phyloP scores from a whole-genome alignment of 768 basidiomycete species.

The Lactarius psammicola region DNA sequence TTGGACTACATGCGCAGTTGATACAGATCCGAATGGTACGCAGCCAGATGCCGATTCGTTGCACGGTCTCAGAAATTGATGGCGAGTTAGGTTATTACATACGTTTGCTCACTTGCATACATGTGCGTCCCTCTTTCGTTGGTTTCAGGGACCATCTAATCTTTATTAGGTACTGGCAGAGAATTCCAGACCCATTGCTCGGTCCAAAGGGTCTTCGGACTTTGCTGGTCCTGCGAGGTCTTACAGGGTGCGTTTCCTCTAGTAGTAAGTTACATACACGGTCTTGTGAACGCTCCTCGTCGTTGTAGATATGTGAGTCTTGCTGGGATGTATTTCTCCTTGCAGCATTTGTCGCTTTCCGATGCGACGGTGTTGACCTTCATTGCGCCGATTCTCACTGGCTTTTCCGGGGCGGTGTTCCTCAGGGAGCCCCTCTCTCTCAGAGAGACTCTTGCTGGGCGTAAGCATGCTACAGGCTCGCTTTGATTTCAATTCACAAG shows the following conservation, averaged over 20 bases:
- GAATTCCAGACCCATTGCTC: background rate
- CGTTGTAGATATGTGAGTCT: background rate
- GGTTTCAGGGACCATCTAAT: background rate
- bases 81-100: background rate
- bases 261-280: background rate
- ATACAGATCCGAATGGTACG: background rate
- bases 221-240: background rate
- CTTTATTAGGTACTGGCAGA: background rate
- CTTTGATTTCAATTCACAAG: background rate
- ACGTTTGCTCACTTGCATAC: background rate
- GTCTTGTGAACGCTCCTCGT: background rate
- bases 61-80: background rate
- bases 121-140: background rate
- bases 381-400: background rate
- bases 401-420: background rate
- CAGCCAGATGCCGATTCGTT: background rate
- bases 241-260: background rate
- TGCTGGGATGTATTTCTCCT: background rate
- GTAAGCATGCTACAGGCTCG: background rate
- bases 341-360: background rate
- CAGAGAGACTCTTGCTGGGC: background rate
- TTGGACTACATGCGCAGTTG: background rate
- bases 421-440: background rate
- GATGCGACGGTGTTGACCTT: background rate
- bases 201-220: background rate